Evolutionary conservation across 371 early-diverging fungal species (phyloP), one percentile per base, ranked within the genome.

Genomic region (Mortierella sp.): DNA sequence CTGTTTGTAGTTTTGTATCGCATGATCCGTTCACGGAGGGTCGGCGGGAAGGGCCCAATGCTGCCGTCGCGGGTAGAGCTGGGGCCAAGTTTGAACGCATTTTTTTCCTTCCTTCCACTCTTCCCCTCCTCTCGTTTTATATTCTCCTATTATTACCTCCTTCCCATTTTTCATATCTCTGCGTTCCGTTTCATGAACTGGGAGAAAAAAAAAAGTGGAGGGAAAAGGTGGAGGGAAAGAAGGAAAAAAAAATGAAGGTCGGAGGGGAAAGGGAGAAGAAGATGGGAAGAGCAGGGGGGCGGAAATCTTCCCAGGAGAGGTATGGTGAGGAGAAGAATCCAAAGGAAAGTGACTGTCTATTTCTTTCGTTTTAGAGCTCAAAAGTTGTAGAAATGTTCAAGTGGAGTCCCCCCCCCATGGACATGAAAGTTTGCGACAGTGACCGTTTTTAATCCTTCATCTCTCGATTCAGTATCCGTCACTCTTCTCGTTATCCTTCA

Each of bases 71-170:
- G 81, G 81, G 81, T 80, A 76, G 68, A 80, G 72, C 76, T 80
- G 81, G 81, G 73, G 72, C 77, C 81, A 77, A 81, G 76, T 70
- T 73, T 76, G 81, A 81, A 63, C 55, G 74, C 70, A 77, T 42
- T 77, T 74, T 73, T n/a, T 42, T 72, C 52, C 5, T 28, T 48
- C 42, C 28, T 28, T 58, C 28, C 28, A 28, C 28, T 5, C 28
- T 14, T 57, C 26, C 26, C 57, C n/a, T 60, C 60, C 28, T 60
- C 26, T 28, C 28, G 28, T 60, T 60, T 57, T 26, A 57, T 26
- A 3, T 5, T 50, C 42, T 57, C 26, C 11, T 58, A 14, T 31
- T 63, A 28, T 31, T 63, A 34, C 63, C 50, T 50, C 50, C 50
- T 50, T 50, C 50, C 50, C 50, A 31, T 31, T 34, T 34, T 38